These are phyloP conservation scores for Byssothecium circinans DNA, from an alignment of 2,329 filamentous ascomycete species.

Conservation along the genomic window DNA sequence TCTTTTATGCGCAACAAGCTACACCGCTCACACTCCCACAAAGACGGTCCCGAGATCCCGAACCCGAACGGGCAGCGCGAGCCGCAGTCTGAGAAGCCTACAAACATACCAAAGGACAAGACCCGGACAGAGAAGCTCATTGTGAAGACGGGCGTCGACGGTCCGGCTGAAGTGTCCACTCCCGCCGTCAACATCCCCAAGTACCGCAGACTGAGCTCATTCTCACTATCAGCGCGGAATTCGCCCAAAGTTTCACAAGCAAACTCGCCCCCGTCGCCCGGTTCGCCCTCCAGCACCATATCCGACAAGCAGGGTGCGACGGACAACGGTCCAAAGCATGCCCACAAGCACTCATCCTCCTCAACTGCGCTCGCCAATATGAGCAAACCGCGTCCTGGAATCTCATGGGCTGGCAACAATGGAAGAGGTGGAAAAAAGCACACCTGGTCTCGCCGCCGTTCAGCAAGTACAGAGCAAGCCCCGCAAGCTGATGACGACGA, in stretches of 20 bases:
- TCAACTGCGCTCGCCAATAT: slow-evolving; percentile 35
- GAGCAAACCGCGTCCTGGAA: slow-evolving; percentile 23
- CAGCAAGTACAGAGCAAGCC: slow-evolving; percentile 42
- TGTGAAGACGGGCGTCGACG: slow-evolving; percentile 35
- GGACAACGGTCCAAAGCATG: slow-evolving; percentile 16
- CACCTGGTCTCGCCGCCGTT: slow-evolving; percentile 34
- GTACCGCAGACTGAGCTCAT: slow-evolving; percentile 38
- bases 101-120: slow-evolving; percentile 11
- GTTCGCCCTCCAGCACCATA: slow-evolving; percentile 40
- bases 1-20: slow-evolving; percentile 38
- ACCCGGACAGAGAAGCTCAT: slow-evolving; percentile 22
- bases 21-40: slow-evolving; percentile 26
- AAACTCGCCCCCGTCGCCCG: slow-evolving; percentile 41
- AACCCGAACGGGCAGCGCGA: slow-evolving; percentile 7
- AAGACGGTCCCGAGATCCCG: slow-evolving; percentile 11
- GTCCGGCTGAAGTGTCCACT: slow-evolving; percentile 24
- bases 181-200: slow-evolving; percentile 28
- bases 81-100: slow-evolving; percentile 2
- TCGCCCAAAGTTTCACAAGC: slow-evolving; percentile 42
- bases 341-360: slow-evolving; percentile 28
- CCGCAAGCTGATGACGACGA: slow-evolving; percentile 28
- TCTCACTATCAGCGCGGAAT: slow-evolving; percentile 40
- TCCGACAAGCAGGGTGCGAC: slow-evolving; percentile 15
- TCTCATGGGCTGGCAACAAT: slow-evolving; percentile 34
- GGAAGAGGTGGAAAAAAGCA: slow-evolving; percentile 22